phyloP scores from a whole-genome alignment of 2,329 filamentous ascomycete species.

The Paecilomyces dactylethromorphus region DNA sequence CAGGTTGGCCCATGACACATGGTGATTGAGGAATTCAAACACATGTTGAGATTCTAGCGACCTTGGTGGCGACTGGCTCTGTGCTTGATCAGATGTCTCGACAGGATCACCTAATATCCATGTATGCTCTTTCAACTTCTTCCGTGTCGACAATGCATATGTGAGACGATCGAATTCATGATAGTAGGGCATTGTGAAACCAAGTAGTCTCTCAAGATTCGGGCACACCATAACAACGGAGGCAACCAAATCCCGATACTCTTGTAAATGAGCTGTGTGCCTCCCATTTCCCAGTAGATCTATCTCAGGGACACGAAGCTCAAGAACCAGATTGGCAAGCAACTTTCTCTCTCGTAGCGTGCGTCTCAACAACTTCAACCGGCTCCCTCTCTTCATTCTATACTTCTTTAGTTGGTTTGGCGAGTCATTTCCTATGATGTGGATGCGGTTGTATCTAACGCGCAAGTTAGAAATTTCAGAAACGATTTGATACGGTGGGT shows the following conservation, averaged over 20 bases:
- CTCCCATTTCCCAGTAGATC: constrained; percentile 36
- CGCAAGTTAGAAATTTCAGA: constrained; percentile 6
- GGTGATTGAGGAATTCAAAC: constrained; percentile 47
- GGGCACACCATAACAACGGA: constrained; percentile 55
- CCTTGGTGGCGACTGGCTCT: constrained; percentile 27
- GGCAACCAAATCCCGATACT: constrained; percentile 46
- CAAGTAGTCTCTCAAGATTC: constrained; percentile 49
- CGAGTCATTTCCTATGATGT: constrained; percentile 44
- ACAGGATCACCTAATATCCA: constrained; percentile 49
- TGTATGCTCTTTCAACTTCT: constrained; percentile 47
- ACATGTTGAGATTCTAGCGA: constrained; percentile 45
- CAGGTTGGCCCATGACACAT: constrained; percentile 45
- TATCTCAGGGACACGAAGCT: constrained; percentile 47
- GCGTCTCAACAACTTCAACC: constrained; percentile 48
- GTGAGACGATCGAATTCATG: constrained; percentile 50
- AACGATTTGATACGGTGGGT: not conserved
- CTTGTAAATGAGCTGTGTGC: constrained; percentile 36
- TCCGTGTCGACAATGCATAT: constrained; percentile 50
- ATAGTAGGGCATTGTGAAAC: constrained; percentile 47
- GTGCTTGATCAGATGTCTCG: constrained; percentile 31
- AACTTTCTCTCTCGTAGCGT: constrained; percentile 47
- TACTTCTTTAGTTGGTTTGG: constrained; percentile 41
- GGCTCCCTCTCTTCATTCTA: constrained; percentile 42
- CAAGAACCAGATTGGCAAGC: constrained; percentile 47
- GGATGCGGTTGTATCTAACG: constrained; percentile 43